These are phyloP conservation scores for Sclerotinia spermophila DNA, from an alignment of 2,329 filamentous ascomycete genomes.

Conservation along the genomic window DNA sequence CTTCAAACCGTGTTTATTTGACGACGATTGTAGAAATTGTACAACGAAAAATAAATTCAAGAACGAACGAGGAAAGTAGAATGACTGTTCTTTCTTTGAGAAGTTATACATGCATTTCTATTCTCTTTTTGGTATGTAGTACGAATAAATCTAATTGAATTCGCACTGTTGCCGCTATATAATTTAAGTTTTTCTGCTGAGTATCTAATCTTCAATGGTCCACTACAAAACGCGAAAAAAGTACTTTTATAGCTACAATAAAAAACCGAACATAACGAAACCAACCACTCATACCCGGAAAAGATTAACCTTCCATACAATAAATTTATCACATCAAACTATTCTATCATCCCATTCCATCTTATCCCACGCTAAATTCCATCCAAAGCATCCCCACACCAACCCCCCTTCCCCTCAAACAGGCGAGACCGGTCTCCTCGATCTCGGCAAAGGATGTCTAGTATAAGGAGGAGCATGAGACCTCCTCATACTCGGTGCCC, in stretches of 20 bases:
- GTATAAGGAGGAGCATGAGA: not conserved
- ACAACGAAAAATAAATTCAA: not conserved
- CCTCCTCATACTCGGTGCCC: not conserved
- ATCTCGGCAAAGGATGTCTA: not conserved
- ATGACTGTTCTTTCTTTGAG: not conserved
- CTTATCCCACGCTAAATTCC: not conserved
- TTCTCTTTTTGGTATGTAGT: not conserved
- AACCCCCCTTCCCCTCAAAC: not conserved
- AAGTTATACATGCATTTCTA: not conserved
- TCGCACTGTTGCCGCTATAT: not conserved
- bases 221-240: not conserved
- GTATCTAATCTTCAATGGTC: not conserved
- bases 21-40: no score
- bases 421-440: not conserved
- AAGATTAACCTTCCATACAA: no score
- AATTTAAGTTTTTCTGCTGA: not conserved
- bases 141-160: not conserved
- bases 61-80: not conserved
- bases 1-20: no score
- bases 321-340: not conserved
- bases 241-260: not conserved
- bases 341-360: not conserved
- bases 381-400: not conserved
- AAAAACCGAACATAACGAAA: not conserved
- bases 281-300: not conserved